Percentiles rank a stretch among this genome's conserved stretches.
phyloP scores from a whole-genome alignment of 768 basidiomycete species.

The Amyloporia xantha region DNA sequence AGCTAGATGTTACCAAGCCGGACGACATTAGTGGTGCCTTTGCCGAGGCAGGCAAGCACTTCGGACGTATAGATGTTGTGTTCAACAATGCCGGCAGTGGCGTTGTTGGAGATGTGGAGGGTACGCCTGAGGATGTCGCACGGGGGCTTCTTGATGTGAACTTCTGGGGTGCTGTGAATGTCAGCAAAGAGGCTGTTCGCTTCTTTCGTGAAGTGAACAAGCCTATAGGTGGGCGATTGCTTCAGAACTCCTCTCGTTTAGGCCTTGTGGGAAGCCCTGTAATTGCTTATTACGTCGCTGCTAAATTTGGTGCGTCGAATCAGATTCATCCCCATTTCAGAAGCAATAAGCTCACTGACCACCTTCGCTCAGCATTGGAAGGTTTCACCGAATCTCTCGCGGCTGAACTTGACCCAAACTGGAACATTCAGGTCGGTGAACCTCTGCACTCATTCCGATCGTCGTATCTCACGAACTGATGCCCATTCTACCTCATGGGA shows the following conservation, averaged over 20 bases:
- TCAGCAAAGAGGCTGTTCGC: constrained; percentile 26
- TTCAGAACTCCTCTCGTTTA: constrained; percentile 28
- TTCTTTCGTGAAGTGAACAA: constrained; percentile 33
- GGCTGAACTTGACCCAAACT: constrained; percentile 36
- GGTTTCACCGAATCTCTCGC: constrained; percentile 32
- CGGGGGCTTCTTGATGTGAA: constrained; percentile 18
- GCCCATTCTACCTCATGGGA: neutral
- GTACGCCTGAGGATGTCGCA: constrained; percentile 4
- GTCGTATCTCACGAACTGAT: neutral
- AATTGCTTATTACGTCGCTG: constrained; percentile 10
- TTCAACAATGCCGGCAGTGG: constrained; percentile 20
- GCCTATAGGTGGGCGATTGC: constrained; percentile 27
- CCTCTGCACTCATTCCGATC: neutral
- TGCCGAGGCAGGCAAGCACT: constrained; percentile 7
- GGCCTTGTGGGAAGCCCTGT: constrained; percentile 13
- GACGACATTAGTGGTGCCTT: constrained; percentile 15
- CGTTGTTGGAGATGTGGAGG: constrained; percentile 15
- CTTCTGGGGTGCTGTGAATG: constrained; percentile 24
- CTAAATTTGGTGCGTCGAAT: constrained; percentile 10
- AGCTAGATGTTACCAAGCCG: constrained; percentile 16
- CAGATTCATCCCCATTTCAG: neutral
- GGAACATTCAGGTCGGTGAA: constrained; percentile 40
- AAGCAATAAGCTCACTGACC: constrained; percentile 16
- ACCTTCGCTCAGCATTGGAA: constrained; percentile 19
- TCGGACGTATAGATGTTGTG: constrained; percentile 22